Evolutionary conservation across 1,284 basidiomycete species (phyloP).

Genomic region (Puccinia brachypodii): DNA sequence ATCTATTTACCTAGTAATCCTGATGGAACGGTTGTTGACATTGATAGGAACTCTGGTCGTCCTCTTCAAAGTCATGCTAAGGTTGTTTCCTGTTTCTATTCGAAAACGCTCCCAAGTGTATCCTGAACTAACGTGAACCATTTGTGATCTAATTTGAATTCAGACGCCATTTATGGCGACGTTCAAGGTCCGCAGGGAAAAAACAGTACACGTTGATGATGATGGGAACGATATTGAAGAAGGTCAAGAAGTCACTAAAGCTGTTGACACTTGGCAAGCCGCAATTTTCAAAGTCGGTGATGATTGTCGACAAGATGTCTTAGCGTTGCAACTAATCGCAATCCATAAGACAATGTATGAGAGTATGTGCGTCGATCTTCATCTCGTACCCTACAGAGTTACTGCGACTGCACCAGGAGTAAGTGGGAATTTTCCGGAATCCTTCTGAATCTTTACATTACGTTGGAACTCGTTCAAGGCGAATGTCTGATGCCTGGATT

Average conservation of each 20-base stretch:
- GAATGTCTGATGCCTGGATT: constrained; percentile 5
- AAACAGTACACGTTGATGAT: constrained; percentile 65
- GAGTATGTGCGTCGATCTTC: constrained; percentile 78
- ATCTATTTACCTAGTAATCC: constrained; percentile 98
- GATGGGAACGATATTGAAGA: constrained; percentile 65
- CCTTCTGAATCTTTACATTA: neutral
- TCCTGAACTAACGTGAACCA: neutral
- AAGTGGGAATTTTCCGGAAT: constrained; percentile 57
- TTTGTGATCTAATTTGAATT: neutral
- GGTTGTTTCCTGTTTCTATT: constrained; percentile 59
- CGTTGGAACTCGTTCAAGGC: neutral
- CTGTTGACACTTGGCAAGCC: constrained; percentile 92
- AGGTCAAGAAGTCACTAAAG: constrained; percentile 64
- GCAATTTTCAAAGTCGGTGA: constrained; percentile 99
- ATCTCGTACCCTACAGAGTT: constrained; percentile 94
- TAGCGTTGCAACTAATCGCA: constrained; percentile 94
- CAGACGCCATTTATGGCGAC: constrained; percentile 99
- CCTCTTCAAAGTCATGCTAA: constrained; percentile 98
- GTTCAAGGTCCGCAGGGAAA: constrained; percentile 91
- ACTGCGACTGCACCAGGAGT: constrained; percentile 95
- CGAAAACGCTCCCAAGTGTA: neutral
- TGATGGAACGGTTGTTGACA: constrained; percentile 90
- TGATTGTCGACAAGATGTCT: constrained; percentile 95
- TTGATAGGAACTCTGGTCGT: constrained; percentile 93
- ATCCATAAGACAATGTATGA: constrained; percentile 99